phyloP scores from a whole-genome alignment of 129 eudicot species.

The Daucus carota region DNA sequence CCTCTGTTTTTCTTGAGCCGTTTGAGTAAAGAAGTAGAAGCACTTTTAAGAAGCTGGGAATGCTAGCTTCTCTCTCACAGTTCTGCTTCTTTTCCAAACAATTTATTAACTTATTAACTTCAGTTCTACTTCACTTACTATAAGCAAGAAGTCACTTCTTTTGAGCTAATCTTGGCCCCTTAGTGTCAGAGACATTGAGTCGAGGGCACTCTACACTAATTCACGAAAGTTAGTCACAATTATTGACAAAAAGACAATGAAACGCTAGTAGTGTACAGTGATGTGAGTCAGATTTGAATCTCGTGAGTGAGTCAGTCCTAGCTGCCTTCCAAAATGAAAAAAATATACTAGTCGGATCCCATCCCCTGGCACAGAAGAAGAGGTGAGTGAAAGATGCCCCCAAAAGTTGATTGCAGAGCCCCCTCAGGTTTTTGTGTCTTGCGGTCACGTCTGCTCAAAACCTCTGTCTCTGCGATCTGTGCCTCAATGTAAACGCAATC shows the following conservation, averaged over 20 bases:
- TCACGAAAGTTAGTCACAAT: not conserved
- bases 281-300: not conserved
- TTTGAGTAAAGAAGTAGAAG: no score
- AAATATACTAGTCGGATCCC: not conserved
- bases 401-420: not conserved
- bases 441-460: not conserved
- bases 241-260: constrained; percentile 3
- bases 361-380: constrained; percentile 1
- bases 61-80: no score
- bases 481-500: not conserved
- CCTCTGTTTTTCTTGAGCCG: no score
- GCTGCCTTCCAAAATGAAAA: not conserved
- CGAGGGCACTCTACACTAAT: not conserved
- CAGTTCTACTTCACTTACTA: no score
- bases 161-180: no score
- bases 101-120: no score
- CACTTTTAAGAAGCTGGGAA: no score
- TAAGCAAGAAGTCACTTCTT: no score
- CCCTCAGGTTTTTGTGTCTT: not conserved
- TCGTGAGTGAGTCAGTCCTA: not conserved
- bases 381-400: not conserved
- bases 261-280: not conserved
- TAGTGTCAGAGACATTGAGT: not conserved
- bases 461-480: not conserved
- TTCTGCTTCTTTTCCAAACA: no score